Percentiles rank a stretch among this genome's conserved stretches.
phyloP scores from a whole-genome alignment of 2,329 filamentous ascomycete genomes.

The Cladophialophora psammophila region DNA sequence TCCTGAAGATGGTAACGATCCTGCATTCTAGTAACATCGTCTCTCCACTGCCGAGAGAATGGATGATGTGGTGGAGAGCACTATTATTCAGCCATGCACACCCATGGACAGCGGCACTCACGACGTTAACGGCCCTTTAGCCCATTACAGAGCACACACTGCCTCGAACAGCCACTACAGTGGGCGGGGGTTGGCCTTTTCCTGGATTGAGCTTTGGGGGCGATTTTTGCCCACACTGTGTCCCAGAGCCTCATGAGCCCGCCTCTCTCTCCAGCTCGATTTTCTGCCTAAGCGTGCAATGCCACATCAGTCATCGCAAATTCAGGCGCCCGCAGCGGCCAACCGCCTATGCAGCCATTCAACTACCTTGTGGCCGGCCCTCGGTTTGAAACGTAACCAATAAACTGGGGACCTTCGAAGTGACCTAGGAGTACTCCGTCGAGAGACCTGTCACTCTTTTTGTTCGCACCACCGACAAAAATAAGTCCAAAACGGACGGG shows the following conservation, averaged over 20 bases:
- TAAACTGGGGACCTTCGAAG: not conserved
- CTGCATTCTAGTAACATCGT: too few relatives aligned
- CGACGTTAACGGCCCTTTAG: not conserved
- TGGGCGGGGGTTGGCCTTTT: not conserved
- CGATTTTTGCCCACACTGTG: not conserved
- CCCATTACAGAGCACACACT: not conserved
- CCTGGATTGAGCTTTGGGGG: not conserved
- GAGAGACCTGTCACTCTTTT: not conserved
- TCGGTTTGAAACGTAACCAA: not conserved
- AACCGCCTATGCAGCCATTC: not conserved
- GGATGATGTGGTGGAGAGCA: too few relatives aligned
- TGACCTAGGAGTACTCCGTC: not conserved
- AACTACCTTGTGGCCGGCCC: not conserved
- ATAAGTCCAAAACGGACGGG: not conserved
- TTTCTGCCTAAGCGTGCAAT: not conserved
- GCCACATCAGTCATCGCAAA: not conserved
- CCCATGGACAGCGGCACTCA: too few relatives aligned
- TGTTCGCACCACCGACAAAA: not conserved
- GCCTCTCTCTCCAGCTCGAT: not conserved
- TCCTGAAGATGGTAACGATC: too few relatives aligned
- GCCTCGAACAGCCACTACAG: not conserved
- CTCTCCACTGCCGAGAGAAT: too few relatives aligned
- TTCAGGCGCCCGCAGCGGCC: not conserved
- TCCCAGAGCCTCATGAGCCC: not conserved
- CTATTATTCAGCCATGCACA: too few relatives aligned